Evolutionary conservation across 1,284 basidiomycete species (phyloP).

Genomic region (Termitomyces sp.): DNA sequence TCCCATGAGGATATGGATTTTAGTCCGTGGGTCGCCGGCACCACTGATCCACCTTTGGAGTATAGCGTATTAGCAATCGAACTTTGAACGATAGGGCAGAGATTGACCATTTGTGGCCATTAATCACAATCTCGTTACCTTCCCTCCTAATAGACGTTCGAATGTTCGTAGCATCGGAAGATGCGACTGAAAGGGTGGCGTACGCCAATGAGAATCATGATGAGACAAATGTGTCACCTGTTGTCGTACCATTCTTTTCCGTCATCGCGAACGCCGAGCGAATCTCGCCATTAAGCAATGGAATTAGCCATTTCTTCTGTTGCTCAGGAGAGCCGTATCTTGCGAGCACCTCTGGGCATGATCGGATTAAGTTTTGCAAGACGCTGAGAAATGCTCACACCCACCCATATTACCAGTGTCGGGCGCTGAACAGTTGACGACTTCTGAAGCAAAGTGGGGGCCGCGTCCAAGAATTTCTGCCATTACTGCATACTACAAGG

Average conservation of each 20-base stretch:
- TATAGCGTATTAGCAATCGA: background rate
- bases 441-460: slow-evolving; percentile 79
- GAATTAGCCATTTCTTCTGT: slow-evolving; percentile 87
- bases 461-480: slow-evolving; percentile 90
- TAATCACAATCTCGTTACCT: slow-evolving; percentile 88
- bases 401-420: slow-evolving; percentile 95
- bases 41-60: slow-evolving; percentile 88
- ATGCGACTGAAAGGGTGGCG: slow-evolving; percentile 59
- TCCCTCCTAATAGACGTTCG: slow-evolving; percentile 83
- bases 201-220: background rate
- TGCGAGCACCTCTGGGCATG: slow-evolving; percentile 82
- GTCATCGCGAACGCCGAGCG: slow-evolving; percentile 96
- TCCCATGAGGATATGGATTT: slow-evolving; percentile 91
- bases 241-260: slow-evolving; percentile 70
- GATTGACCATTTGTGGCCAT: slow-evolving; percentile 90
- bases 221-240: background rate
- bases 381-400: slow-evolving; percentile 14
- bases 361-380: background rate
- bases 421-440: slow-evolving; percentile 89
- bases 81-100: background rate
- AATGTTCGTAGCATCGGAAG: slow-evolving; percentile 96
- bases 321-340: slow-evolving; percentile 88
- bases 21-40: slow-evolving; percentile 89
- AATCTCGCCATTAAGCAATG: slow-evolving; percentile 88
- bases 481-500: slow-evolving; percentile 85